Evolutionary conservation across 2,329 filamentous ascomycete species (phyloP).

Genomic region (Aschersonia sp.): DNA sequence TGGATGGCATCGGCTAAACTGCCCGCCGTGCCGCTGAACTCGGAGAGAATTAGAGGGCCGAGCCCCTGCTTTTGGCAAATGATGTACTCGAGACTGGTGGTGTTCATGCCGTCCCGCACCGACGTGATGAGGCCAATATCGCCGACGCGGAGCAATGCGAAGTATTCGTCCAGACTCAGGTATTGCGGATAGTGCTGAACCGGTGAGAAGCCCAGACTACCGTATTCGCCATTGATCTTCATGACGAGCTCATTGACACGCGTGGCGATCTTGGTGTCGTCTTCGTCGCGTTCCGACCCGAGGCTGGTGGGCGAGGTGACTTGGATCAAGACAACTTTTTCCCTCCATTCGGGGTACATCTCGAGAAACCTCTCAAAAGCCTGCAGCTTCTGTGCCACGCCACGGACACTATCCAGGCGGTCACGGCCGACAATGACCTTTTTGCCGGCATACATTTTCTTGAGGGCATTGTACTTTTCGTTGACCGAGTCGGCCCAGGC

Average conservation of each 20-base stretch:
- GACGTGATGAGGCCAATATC: conserved; percentile 92
- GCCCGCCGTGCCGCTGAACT: conserved; percentile 89
- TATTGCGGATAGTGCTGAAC: conserved; percentile 95
- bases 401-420: conserved; percentile 81
- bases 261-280: conserved; percentile 68
- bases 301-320: conserved; percentile 79
- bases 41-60: conserved; percentile 82
- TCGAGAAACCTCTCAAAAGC: conserved; percentile 89
- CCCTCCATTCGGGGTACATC: conserved; percentile 79
- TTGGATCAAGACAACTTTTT: conserved; percentile 86
- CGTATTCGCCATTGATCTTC: conserved; percentile 81
- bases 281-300: conserved; percentile 62
- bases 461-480: conserved; percentile 58
- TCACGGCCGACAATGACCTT: conserved; percentile 93
- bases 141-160: conserved; percentile 77
- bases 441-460: conserved; percentile 69
- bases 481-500: conserved; percentile 60
- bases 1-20: conserved; percentile 77
- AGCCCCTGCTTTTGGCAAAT: conserved; percentile 79
- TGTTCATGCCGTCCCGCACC: conserved; percentile 96
- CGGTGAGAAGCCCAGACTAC: conserved; percentile 75
- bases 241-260: conserved; percentile 84
- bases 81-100: conserved; percentile 87
- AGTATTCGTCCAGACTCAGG: conserved; percentile 78
- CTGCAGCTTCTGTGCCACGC: conserved; percentile 90